Conservation (phyloP, 257 asterid species). For the Solanum lycopersicoides region DNA sequence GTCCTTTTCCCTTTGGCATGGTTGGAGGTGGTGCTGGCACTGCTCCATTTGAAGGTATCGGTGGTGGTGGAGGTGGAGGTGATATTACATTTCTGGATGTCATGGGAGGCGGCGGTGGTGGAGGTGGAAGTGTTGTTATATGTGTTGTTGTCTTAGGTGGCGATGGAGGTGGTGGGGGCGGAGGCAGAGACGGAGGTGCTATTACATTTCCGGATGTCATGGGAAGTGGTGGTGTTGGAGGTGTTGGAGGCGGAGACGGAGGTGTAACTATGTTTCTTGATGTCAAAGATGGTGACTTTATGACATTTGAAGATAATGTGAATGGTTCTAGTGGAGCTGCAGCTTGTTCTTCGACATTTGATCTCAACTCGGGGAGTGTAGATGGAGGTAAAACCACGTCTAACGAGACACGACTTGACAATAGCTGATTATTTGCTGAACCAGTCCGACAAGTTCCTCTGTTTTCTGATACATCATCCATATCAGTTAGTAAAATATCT, state of each 20-base stretch:
- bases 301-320: neutral
- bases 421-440: neutral
- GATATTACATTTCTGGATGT: neutral
- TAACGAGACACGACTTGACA: neutral
- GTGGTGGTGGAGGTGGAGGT: conserved; percentile 33
- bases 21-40: conserved; percentile 37
- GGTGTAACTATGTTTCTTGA: neutral
- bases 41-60: conserved; percentile 19
- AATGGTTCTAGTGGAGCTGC: neutral
- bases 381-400: conserved; percentile 14
- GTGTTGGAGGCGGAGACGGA: conserved; percentile 15
- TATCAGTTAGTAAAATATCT: conserved; percentile 1
- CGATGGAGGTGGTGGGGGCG: neutral
- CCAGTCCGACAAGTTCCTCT: conserved; percentile 2
- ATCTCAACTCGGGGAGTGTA: conserved; percentile 11
- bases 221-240: conserved; percentile 6
- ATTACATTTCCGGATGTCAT: neutral
- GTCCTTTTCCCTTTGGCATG: conserved; percentile 13
- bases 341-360: neutral
- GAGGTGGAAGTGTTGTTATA: conserved; percentile 5
- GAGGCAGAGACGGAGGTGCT: conserved; percentile 1
- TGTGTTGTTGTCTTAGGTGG: neutral
- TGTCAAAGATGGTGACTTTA: neutral
- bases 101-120: conserved; percentile 6
- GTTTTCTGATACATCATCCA: conserved; percentile 1